These are phyloP conservation scores for Trichothecium sympodiale DNA, from an alignment of 2,329 filamentous ascomycete genomes.

Conservation along the genomic window DNA sequence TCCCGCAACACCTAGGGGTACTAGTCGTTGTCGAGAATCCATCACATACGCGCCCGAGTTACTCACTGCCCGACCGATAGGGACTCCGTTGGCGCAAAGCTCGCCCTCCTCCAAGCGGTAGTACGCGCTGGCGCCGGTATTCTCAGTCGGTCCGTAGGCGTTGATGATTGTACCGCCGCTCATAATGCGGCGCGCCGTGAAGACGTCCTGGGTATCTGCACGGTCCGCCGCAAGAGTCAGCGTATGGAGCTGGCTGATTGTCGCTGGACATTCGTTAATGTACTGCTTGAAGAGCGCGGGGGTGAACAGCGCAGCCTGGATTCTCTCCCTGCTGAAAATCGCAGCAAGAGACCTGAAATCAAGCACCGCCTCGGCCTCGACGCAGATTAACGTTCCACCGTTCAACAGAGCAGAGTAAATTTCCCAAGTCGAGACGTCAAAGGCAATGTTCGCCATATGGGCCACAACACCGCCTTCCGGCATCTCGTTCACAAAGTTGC, in stretches of 20 bases:
- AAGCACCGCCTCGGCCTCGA: slow-evolving; percentile 8
- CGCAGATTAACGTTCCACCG: slow-evolving; percentile 10
- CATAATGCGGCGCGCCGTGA: background rate
- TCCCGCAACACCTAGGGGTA: slow-evolving; percentile 11
- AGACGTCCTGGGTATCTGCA: slow-evolving; percentile 6
- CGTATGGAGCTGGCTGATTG: slow-evolving; percentile 4
- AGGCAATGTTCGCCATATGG: slow-evolving; percentile 11
- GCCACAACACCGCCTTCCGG: slow-evolving; percentile 5
- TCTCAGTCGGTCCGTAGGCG: slow-evolving; percentile 14
- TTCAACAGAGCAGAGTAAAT: slow-evolving; percentile 10
- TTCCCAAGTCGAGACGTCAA: slow-evolving; percentile 11
- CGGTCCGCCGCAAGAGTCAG: slow-evolving; percentile 9
- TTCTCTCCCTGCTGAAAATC: slow-evolving; percentile 3
- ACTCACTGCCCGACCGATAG: slow-evolving; percentile 10
- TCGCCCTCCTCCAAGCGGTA: slow-evolving; percentile 4
- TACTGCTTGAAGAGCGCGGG: slow-evolving; percentile 9
- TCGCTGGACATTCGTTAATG: slow-evolving; percentile 2
- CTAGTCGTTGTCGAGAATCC: slow-evolving; percentile 9
- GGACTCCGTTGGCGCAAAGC: slow-evolving; percentile 9
- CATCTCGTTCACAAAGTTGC: slow-evolving; percentile 4
- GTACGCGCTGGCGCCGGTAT: slow-evolving; percentile 8
- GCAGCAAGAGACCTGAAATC: slow-evolving; percentile 6
- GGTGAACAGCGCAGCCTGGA: slow-evolving; percentile 5
- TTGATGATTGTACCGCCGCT: slow-evolving; percentile 6
- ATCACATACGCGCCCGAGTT: slow-evolving; percentile 12